Percentiles rank a stretch among this genome's conserved stretches.
These are phyloP conservation scores for Cyclotella kingstonii DNA, from an alignment of 108 stramenopile species.

Conservation along the genomic window DNA sequence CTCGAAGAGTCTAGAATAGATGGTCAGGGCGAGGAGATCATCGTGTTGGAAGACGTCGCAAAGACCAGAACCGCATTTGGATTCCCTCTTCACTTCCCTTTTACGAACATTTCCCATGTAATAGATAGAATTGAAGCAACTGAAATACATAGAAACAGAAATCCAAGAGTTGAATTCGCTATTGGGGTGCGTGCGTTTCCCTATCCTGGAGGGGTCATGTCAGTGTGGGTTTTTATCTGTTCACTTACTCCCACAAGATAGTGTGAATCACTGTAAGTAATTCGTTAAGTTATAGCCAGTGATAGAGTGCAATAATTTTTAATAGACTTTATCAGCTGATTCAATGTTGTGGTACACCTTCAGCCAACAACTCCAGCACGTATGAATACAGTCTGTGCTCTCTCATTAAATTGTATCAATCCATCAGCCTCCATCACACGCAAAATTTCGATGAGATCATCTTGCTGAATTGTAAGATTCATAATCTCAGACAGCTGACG, in stretches of 20 bases:
- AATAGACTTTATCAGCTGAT: too few relatives aligned
- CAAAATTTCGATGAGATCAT: conserved; percentile 62
- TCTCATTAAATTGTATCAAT: conserved; percentile 75
- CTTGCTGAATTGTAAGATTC: conserved; percentile 47
- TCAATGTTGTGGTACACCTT: too few relatives aligned
- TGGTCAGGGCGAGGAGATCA: conserved; percentile 5
- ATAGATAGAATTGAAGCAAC: conserved; percentile 30
- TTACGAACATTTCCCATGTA: conserved; percentile 20
- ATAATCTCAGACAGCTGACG: conserved; percentile 69
- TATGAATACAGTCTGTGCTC: conserved; percentile 81
- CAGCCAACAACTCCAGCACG: conserved; percentile 52
- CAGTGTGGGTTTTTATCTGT: conserved; percentile 42
- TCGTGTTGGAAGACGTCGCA: conserved; percentile 17
- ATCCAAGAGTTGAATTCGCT: conserved; percentile 42
- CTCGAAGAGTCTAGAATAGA: conserved; percentile 22
- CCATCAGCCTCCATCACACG: conserved; percentile 76
- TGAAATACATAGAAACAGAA: conserved; percentile 34
- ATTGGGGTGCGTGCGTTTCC: conserved; percentile 34
- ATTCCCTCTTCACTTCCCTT: conserved; percentile 32
- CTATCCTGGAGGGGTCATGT: conserved; percentile 36
- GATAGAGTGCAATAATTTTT: too few relatives aligned
- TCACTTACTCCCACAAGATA: conserved; percentile 5
- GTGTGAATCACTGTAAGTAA: too few relatives aligned
- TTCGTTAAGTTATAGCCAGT: too few relatives aligned
- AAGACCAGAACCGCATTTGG: conserved; percentile 26